Evolutionary conservation across 2,329 filamentous ascomycete species (phyloP).

Genomic region (Teratosphaeria pseudoeucalypti): DNA sequence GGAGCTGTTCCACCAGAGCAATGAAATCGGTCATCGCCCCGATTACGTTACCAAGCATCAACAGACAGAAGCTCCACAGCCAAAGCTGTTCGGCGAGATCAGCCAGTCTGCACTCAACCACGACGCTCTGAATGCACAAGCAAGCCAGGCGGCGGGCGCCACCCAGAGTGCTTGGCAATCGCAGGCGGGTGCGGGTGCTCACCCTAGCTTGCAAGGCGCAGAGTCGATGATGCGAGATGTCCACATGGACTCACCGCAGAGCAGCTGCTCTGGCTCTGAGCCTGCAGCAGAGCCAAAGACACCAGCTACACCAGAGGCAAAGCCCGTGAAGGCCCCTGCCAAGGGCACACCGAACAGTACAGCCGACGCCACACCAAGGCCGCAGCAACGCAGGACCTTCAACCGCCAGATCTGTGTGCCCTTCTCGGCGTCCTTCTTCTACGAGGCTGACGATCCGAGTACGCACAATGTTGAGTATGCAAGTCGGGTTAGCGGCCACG

Average conservation of each 20-base stretch:
- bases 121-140: constrained; percentile 1
- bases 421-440: constrained; percentile 35
- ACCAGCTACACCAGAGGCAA: constrained; percentile 8
- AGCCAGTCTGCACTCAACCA: constrained; percentile 44
- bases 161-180: background rate
- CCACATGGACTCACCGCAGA: constrained; percentile 36
- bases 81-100: constrained; percentile 52
- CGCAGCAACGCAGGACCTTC: constrained; percentile 19
- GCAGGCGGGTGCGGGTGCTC: constrained; percentile 6
- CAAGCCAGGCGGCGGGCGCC: background rate
- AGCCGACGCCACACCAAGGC: constrained; percentile 18
- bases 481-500: constrained; percentile 34
- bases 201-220: constrained; percentile 36
- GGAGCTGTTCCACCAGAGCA: constrained; percentile 27
- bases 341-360: background rate
- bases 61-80: constrained; percentile 5
- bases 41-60: background rate
- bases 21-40: constrained; percentile 17
- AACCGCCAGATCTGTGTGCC: constrained; percentile 36
- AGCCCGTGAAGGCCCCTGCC: background rate
- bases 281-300: constrained; percentile 24
- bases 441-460: constrained; percentile 31
- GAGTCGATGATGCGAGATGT: constrained; percentile 39
- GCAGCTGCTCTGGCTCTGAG: constrained; percentile 19
- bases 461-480: constrained; percentile 40